Base-by-base conservation (phyloP, 139 green algal genomes). In the Chlamydomonas sp. region DNA sequence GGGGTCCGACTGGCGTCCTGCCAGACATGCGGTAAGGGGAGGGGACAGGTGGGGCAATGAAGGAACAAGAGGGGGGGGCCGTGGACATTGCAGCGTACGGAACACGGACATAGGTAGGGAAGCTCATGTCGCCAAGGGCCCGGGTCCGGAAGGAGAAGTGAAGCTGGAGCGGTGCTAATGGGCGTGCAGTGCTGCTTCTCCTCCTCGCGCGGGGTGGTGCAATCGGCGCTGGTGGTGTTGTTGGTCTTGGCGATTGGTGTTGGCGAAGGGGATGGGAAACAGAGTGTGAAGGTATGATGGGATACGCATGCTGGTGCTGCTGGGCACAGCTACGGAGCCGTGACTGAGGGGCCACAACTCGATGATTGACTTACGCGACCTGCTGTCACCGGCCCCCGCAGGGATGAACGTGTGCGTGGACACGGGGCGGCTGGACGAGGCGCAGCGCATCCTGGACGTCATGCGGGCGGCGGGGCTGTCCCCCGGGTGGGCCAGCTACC, bases 331-430 rank as follows among this genome's bases (percentile, higher is more conserved):
- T 49, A 49, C 31, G 31, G 31, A 49, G 31, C 31, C 31, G 31
- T 49, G 20, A 78, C n/a, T 16, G 73, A 62, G 5, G n/a, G 73
- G 5, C 60, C 60, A 7, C 77, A 2, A 3, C 16, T 20, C 4
- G 15, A 49, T 49, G 31, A 49, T 49, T 49, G 31, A 49, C 31
- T 49, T 49, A 49, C 31, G 31, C 82, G 2, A 75, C 63, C 7
- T 63, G 67, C 16, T 4, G 4, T 12, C 62, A 58, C 14, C 14
- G 63, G 16, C 4, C 15, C 62, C 72, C 63, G 64, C 90, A 94
- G 95, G 95, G 58, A 95, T 97, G 75, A 94, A 95, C 77, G 92
- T 94, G 0, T 95, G 90, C 59, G 89, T 95, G 3, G 89, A 89
- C 3, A 68, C 92, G 2, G 93, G 94, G 2, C 79, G 79, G 1